Percentiles rank a stretch among this genome's conserved stretches.
Conservation (phyloP, 179 eudicot genomes). For the Heliamphora ciliata region DNA sequence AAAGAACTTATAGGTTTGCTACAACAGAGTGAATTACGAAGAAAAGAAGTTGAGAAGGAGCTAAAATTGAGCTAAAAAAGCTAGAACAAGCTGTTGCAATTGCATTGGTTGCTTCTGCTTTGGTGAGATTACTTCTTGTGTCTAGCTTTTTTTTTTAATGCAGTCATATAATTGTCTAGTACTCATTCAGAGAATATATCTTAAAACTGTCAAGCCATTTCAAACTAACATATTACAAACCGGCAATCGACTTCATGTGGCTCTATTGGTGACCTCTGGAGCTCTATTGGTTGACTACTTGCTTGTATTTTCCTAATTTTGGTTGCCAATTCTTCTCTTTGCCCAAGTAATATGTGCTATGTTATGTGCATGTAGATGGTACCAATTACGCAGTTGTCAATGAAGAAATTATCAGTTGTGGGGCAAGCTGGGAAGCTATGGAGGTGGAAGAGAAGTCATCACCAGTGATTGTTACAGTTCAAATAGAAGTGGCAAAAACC, state of each 20-base stretch:
- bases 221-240: too few species aligned
- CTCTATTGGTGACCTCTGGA: not conserved
- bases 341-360: slow-evolving; percentile 5
- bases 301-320: not conserved
- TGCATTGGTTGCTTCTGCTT: slow-evolving; percentile 61
- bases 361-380: slow-evolving; percentile 60
- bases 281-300: slow-evolving; percentile 31
- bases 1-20: slow-evolving; percentile 81
- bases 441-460: slow-evolving; percentile 99
- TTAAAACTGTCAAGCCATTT: not conserved
- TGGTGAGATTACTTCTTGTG: slow-evolving; percentile 38
- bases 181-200: not conserved
- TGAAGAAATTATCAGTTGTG: slow-evolving; percentile 74
- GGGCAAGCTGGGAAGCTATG: slow-evolving; percentile 85
- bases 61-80: slow-evolving; percentile 41
- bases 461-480: slow-evolving; percentile 92
- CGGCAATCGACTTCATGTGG: not conserved
- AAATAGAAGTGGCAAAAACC: slow-evolving; percentile 99
- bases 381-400: slow-evolving; percentile 72
- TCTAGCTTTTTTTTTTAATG: not conserved
- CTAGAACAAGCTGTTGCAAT: slow-evolving; percentile 66
- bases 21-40: slow-evolving; percentile 80
- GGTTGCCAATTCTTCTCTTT: not conserved
- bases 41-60: slow-evolving; percentile 92
- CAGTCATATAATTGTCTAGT: not conserved